Percentiles rank a stretch among this genome's conserved stretches.
These are phyloP conservation scores for Trematosphaeria pertusa DNA, from an alignment of 2,329 filamentous ascomycete genomes.

Conservation along the genomic window DNA sequence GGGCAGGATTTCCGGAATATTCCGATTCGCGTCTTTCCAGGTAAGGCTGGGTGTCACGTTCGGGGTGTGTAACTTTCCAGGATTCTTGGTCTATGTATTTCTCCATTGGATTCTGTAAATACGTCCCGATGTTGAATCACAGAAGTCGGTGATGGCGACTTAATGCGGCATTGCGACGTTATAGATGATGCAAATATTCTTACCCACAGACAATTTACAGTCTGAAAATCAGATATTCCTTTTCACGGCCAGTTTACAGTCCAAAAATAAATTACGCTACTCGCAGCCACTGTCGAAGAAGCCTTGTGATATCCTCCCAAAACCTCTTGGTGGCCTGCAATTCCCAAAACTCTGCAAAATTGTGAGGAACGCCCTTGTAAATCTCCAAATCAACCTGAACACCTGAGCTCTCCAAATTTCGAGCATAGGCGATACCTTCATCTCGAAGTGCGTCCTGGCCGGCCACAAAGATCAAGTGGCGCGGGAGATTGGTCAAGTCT, in stretches of 20 bases:
- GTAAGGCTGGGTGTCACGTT: neutral
- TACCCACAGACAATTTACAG: too few species aligned
- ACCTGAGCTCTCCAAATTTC: slow-evolving; percentile 5
- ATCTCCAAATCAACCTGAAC: slow-evolving; percentile 2
- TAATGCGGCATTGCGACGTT: too few species aligned
- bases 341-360: slow-evolving; percentile 2
- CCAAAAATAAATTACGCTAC: too few species aligned
- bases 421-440: slow-evolving; percentile 12
- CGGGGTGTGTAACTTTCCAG: too few species aligned
- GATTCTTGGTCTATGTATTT: too few species aligned
- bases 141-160: too few species aligned
- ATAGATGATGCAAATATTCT: too few species aligned
- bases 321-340: slow-evolving; percentile 2
- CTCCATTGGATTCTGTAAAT: too few species aligned
- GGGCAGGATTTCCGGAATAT: neutral
- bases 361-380: slow-evolving; percentile 5
- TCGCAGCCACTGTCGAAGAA: neutral
- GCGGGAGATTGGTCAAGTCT: slow-evolving; percentile 5
- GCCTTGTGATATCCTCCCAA: neutral
- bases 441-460: slow-evolving; percentile 15
- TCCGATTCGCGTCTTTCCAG: neutral
- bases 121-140: too few species aligned
- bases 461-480: slow-evolving; percentile 13
- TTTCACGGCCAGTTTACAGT: too few species aligned
- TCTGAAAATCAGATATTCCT: too few species aligned